Conservation (phyloP, 371 early-diverging fungal genomes). For the Mucor plumbeus region DNA sequence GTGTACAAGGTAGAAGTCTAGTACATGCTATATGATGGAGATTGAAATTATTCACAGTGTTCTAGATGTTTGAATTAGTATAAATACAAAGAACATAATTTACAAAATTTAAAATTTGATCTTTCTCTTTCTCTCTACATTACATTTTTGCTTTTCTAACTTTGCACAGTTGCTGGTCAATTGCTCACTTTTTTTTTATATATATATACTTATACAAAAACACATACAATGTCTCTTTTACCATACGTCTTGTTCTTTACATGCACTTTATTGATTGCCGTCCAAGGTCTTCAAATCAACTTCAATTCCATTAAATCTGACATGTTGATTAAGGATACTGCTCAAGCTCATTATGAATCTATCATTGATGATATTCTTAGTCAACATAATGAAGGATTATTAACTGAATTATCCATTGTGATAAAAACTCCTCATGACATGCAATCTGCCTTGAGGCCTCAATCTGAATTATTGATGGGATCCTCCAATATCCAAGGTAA, state of each 20-base stretch:
- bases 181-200: conserved; percentile 7
- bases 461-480: conserved; percentile 14
- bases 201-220: background rate
- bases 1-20: background rate
- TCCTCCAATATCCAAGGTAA: conserved; percentile 23
- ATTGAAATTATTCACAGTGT: background rate
- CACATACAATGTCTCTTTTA: background rate
- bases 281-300: conserved; percentile 15
- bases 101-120: background rate
- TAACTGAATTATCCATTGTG: conserved; percentile 19
- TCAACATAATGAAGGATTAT: conserved; percentile 27
- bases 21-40: background rate
- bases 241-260: conserved; percentile 3
- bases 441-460: conserved; percentile 11
- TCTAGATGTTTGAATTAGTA: conserved; percentile 1
- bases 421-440: conserved; percentile 23
- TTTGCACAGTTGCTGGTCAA: conserved; percentile 29
- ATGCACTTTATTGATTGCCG: conserved; percentile 8
- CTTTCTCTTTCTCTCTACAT: background rate
- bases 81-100: background rate
- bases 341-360: conserved; percentile 23
- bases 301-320: conserved; percentile 4
- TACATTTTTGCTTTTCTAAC: background rate
- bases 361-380: conserved; percentile 28
- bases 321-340: conserved; percentile 21